These are phyloP conservation scores for Dalbergia oliveri DNA, from an alignment of 306 rosid genomes.

Conservation along the genomic window DNA sequence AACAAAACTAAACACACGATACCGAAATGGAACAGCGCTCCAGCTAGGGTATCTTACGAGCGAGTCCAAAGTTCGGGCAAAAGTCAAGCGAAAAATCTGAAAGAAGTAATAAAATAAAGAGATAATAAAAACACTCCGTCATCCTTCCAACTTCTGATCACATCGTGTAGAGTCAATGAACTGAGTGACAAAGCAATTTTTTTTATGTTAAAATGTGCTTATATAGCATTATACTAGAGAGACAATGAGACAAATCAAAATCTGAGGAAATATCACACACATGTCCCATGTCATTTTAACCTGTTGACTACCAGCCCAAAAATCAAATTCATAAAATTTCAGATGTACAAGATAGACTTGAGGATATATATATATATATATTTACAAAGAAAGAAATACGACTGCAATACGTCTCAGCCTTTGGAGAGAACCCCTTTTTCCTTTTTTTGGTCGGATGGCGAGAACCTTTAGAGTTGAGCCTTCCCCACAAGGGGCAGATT, in stretches of 20 bases:
- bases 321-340: not conserved
- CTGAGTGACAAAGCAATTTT: too few species aligned
- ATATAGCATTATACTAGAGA: too few species aligned
- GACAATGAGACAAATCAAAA: not conserved
- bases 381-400: slow-evolving; percentile 8
- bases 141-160: not conserved
- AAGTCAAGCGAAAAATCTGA: not conserved
- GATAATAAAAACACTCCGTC: not conserved
- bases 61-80: too few species aligned
- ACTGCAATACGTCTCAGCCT: not conserved
- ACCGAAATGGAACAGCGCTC: too few species aligned
- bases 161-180: not conserved
- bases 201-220: too few species aligned
- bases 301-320: not conserved
- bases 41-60: too few species aligned
- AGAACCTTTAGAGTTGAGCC: not conserved
- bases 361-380: not conserved
- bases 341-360: slow-evolving; percentile 19
- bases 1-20: too few species aligned
- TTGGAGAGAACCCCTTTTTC: not conserved
- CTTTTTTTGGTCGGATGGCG: too few species aligned
- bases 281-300: not conserved
- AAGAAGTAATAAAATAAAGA: not conserved
- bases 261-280: slow-evolving; percentile 4
- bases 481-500: not conserved